Base-by-base conservation (phyloP, 2,329 filamentous ascomycete species). In the Trichoderma simmonsii region DNA sequence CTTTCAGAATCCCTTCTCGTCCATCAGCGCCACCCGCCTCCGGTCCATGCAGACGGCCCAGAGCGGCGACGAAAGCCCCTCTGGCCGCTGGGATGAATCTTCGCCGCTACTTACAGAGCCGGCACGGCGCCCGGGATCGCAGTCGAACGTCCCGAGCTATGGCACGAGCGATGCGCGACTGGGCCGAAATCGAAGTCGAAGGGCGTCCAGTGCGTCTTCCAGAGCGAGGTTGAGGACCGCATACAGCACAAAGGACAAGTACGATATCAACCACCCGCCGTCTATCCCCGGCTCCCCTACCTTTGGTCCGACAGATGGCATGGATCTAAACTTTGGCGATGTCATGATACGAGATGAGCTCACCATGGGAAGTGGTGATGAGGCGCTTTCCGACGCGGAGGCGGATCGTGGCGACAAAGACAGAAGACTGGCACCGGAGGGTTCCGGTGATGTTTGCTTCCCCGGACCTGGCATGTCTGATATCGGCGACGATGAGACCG, bases 371-470 rank as follows among this genome's bases (percentile, higher is more conserved):
- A 76, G 76, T 51, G 77, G 78, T 32, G 77, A 82, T 26, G 80
- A 82, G n/a, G 77, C 78, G 8, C 72, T 77, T 14, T 81, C 81
- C 7, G 80, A 80, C 8, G 70, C 75, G 4, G 79, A 75, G 8
- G 75, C 68, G 3, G 70, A 75, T 32, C 77, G 80, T 24, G 75
- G 79, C 3, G 78, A 80, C 12, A 67, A 76, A 21, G 73, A 73
- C 6, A 76, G 79, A 63, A 86, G 91, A 48, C 86, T 90, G 75
- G 86, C 87, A 14, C 80, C 91, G 14, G 86, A 91, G 12, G 93
- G 91, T 0, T 90, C 96, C 77, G 93, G 93, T 75, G 96, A 98
- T 82, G 95, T 98, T 0, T 98, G 96, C 83, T 98, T 97, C 77
- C 95, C 95, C 0, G 90, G 92, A 70, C 90, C 79, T 9, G 81